A percentile compares a stretch with the other conserved stretches of the same genome.
phyloP scores from a whole-genome alignment of 768 basidiomycete species.

The Ramaria sp. region DNA sequence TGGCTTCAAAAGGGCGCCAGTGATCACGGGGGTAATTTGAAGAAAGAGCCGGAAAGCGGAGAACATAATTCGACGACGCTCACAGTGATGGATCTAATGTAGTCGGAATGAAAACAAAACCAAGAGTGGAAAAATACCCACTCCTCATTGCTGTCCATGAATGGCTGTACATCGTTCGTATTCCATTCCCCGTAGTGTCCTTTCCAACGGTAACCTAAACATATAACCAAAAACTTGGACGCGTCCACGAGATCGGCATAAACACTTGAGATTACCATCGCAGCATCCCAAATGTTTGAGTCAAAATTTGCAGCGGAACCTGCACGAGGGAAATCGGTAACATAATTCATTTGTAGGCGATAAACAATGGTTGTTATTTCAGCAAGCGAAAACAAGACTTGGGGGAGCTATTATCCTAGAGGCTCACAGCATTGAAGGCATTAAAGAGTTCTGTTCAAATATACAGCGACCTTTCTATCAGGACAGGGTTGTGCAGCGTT shows the following conservation, averaged over 20 bases:
- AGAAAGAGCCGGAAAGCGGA: slow-evolving; percentile 13
- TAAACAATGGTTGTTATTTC: neutral
- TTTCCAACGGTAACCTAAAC: slow-evolving; percentile 12
- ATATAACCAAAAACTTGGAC: slow-evolving; percentile 15
- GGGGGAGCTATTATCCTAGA: neutral
- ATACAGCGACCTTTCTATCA: slow-evolving; percentile 2
- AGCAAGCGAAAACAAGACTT: neutral
- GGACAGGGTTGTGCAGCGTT: neutral
- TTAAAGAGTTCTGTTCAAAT: neutral
- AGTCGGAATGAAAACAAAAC: no score
- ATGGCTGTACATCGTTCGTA: slow-evolving; percentile 9
- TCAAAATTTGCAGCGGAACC: slow-evolving; percentile 10
- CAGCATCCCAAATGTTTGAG: slow-evolving; percentile 6
- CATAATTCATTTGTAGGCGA: neutral
- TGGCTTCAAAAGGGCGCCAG: slow-evolving; percentile 12
- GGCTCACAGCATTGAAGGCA: neutral
- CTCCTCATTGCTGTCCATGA: no score
- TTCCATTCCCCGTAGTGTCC: neutral
- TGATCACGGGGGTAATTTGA: slow-evolving; percentile 13
- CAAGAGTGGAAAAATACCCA: no score
- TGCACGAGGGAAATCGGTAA: slow-evolving; percentile 7
- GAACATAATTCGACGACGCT: slow-evolving; percentile 17
- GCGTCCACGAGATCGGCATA: slow-evolving; percentile 14
- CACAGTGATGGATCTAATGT: slow-evolving; percentile 10
- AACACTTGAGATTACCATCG: slow-evolving; percentile 11